These are phyloP conservation scores for Phytopythium delawarense DNA, from an alignment of 352 stramenopile species.

Conservation along the genomic window DNA sequence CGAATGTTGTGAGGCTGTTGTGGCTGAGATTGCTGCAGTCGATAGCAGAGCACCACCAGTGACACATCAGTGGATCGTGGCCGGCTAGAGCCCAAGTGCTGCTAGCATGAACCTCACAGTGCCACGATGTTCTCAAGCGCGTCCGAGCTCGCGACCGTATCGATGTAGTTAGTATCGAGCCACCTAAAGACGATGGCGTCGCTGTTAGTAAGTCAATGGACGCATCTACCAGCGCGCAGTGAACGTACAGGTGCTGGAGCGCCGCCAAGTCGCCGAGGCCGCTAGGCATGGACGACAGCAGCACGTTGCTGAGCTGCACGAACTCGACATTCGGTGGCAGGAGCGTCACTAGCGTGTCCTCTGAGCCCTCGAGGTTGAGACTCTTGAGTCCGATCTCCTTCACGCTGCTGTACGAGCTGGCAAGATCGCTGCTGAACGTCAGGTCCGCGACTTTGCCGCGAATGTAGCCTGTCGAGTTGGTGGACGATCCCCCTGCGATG, in stretches of 20 bases:
- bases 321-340: neutral
- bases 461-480: neutral
- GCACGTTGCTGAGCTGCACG: neutral
- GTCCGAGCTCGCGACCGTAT: neutral
- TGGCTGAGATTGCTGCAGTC: slow-evolving; percentile 31
- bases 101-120: neutral
- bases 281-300: neutral
- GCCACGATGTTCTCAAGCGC: neutral
- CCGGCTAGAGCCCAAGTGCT: neutral
- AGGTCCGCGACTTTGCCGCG: slow-evolving; percentile 5
- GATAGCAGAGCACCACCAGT: neutral
- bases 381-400: slow-evolving; percentile 1
- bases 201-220: neutral
- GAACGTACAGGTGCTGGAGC: neutral
- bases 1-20: slow-evolving; percentile 47
- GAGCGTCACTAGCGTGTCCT: neutral
- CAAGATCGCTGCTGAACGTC: neutral
- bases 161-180: slow-evolving; percentile 5
- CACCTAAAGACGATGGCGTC: neutral
- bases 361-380: neutral
- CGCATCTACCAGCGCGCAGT: neutral
- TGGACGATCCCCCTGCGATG: neutral
- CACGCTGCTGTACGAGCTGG: neutral
- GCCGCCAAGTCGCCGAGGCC: neutral
- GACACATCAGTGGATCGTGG: neutral